Evolutionary conservation across 2,329 filamentous ascomycete genomes (phyloP), one percentile per base, ranked within the genome.

Genomic region (Cercospora zeae-maydis): DNA sequence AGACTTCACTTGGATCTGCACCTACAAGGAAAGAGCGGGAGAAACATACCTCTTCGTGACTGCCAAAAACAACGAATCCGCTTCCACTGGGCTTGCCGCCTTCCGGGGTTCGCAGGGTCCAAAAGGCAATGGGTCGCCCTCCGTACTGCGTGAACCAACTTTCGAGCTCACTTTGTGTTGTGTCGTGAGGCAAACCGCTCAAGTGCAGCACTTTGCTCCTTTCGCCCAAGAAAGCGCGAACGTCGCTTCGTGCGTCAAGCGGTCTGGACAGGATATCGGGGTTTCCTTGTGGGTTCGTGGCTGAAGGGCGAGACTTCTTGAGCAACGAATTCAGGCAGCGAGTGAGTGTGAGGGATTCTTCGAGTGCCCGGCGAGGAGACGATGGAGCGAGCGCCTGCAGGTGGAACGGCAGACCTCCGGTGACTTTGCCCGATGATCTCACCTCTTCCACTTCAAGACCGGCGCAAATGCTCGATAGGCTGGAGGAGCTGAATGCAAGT

Each of bases 131-230:
- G 31, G 95, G 95, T 47, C 95, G 90, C 55, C 95, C 95, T 67
- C 95, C 95, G 75, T 96, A 99, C 78, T 99, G 95, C 31, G 95
- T 99, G 76, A 98, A 99, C 95, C 95, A 99, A 80, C 93, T 97
- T 81, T 99, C 95, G 24, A 99, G 85, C 80, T 99, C 95, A 3
- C 93, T 98, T 80, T 99, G 95, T 1, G 95, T 99, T 36, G 95
- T 99, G 73, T 99, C 95, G 76, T 99, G 95, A 49, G 95, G 95
- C 58, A 99, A 84, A 54, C 95, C 95, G 73, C 93, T 96, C 88
- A 99, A 93, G 78, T 99, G 95, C 61, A 99, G 86, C 39, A 99
- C 93, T 80, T 99, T 99, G 83, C 93, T 97, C 65, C 95, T 88
- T 80, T 99, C 95, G 1, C 92, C 92, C 62, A 99, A 82, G 80